Evolutionary conservation across 78 protist genomes (phyloP), one percentile per base, ranked within the genome.

Genomic region (Chrysochromulina tobinii): DNA sequence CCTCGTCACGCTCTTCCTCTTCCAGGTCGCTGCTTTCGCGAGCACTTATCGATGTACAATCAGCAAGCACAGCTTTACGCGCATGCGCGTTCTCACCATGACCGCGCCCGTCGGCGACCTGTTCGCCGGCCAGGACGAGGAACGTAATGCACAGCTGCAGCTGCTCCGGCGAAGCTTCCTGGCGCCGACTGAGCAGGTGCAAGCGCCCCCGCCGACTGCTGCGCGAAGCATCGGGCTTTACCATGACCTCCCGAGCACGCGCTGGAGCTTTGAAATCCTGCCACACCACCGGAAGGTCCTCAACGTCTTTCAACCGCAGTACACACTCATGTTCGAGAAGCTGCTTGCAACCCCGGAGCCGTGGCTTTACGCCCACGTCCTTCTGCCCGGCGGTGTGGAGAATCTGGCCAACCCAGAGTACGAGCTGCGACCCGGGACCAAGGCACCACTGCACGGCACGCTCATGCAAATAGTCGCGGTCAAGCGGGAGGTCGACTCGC

Each of bases 291-390:
- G 17, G 68, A 11, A 2, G 25, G 23, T 73, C 57, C 81, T 73
- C 81, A 73, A 73, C 55, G 81, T 73, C 55, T 73, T 73, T 21
- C 81, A 73, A 55, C 81, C 81, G 17, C n/a, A 73, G 81, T 73
- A 73, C 81, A 15, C 21, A 21, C 81, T 14, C 81, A 2, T 73
- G 21, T 73, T 73, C 81, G 81, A 73, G 81, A 11, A 2, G 57
- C 81, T 73, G 23, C 53, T 73, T 0, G 57, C 57, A 2, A 9
- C 53, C 25, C 81, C 55, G 3, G 3, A 27, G 55, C 81, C 81
- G 55, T 73, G 81, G 81, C 55, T 48, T 20, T 73, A 73, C 81
- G n/a, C 21, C 21, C 81, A 73, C 81, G 55, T 73, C 4, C 81
- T 12, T 2, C 81, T 73, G 81, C 81, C 81, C 21, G 81, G 81